These are phyloP conservation scores for Hanseniaspora clermontiae DNA, from an alignment of 805 yeast genomes.

Conservation along the genomic window DNA sequence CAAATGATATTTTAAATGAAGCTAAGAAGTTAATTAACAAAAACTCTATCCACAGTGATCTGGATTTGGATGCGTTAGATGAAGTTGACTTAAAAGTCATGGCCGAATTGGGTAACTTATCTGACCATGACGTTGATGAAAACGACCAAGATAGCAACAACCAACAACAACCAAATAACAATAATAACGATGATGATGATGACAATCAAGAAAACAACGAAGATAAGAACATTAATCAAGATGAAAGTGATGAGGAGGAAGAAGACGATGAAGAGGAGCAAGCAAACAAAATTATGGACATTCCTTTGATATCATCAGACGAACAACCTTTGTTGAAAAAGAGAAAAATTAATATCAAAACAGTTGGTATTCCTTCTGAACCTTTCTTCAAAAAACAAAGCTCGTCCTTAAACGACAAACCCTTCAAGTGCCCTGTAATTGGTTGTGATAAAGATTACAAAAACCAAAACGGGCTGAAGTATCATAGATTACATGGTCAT, in stretches of 20 bases:
- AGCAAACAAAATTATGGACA: background rate
- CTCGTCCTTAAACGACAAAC: conserved; percentile 53
- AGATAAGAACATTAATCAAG: background rate
- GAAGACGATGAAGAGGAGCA: background rate
- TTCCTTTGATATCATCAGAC: background rate
- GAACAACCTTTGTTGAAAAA: conserved; percentile 1
- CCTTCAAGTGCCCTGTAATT: conserved; percentile 93
- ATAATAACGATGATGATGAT: background rate
- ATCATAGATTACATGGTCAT: conserved; percentile 92
- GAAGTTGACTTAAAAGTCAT: conserved; percentile 12
- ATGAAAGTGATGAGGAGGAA: background rate
- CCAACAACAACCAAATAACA: background rate
- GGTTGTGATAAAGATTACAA: conserved; percentile 97
- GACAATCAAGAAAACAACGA: conserved; percentile 1
- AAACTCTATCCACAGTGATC: conserved; percentile 8
- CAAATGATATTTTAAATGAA: background rate
- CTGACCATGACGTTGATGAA: background rate
- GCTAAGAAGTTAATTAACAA: background rate
- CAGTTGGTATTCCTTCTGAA: conserved; percentile 10
- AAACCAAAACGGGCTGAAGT: conserved; percentile 93
- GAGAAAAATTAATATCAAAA: conserved; percentile 4
- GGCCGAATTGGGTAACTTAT: conserved; percentile 10
- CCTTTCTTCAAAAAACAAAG: conserved; percentile 1
- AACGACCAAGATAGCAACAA: background rate
- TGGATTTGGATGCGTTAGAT: conserved; percentile 13